A percentile compares a stretch with the other conserved stretches of the same genome.
phyloP scores from a whole-genome alignment of 345 rosid genomes.

The Salix arbutifolia region DNA sequence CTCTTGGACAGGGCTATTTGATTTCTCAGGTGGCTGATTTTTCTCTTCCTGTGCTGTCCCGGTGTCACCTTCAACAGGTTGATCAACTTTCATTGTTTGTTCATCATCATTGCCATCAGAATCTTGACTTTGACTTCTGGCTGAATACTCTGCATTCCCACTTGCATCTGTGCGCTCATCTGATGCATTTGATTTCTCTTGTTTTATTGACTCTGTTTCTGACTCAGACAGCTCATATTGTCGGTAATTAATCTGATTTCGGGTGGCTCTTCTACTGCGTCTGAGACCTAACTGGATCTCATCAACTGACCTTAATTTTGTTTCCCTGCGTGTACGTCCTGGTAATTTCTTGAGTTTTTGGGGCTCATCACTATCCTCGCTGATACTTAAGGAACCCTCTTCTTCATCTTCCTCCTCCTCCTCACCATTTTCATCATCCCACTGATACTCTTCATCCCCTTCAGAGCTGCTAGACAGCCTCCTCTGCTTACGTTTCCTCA shows the following conservation, averaged over 20 bases:
- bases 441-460: slow-evolving; percentile 87
- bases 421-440: slow-evolving; percentile 95
- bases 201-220: slow-evolving; percentile 59
- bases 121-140: slow-evolving; percentile 61
- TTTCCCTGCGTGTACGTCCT: slow-evolving; percentile 63
- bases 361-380: slow-evolving; percentile 82
- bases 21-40: slow-evolving; percentile 40
- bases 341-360: slow-evolving; percentile 64
- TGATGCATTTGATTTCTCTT: slow-evolving; percentile 48
- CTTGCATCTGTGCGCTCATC: slow-evolving; percentile 59
- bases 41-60: slow-evolving; percentile 41
- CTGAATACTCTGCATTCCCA: slow-evolving; percentile 55
- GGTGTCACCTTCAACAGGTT: slow-evolving; percentile 33
- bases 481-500: slow-evolving; percentile 76
- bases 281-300: slow-evolving; percentile 81
- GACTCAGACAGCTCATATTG: slow-evolving; percentile 85
- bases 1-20: slow-evolving; percentile 49
- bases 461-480: slow-evolving; percentile 84
- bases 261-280: slow-evolving; percentile 86
- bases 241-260: slow-evolving; percentile 66
- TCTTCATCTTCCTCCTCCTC: slow-evolving; percentile 79
- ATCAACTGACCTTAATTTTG: slow-evolving; percentile 67
- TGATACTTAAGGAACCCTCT: slow-evolving; percentile 65
- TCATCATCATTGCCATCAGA: slow-evolving; percentile 50
- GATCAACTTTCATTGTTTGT: slow-evolving; percentile 46